These are phyloP conservation scores for Dispira simplex DNA, from an alignment of 192 early-diverging fungal genomes.

Conservation along the genomic window DNA sequence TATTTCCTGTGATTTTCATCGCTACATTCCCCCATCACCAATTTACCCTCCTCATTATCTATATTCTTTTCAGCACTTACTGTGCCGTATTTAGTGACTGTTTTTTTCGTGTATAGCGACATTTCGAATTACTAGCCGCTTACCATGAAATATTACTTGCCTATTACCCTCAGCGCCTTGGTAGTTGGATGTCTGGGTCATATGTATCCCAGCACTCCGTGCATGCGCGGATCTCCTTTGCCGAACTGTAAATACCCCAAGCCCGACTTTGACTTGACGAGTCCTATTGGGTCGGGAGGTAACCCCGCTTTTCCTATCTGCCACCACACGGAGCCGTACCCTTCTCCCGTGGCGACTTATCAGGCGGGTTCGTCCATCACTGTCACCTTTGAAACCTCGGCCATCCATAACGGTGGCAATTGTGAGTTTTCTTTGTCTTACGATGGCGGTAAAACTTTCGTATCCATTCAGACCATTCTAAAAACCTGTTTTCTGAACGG, in stretches of 20 bases:
- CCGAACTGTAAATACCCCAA: neutral
- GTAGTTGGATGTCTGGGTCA: neutral
- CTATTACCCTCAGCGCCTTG: neutral
- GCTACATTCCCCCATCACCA: too few species aligned
- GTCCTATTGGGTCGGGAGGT: constrained; percentile 15
- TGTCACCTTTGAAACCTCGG: constrained; percentile 12
- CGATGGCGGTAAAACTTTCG: constrained; percentile 20
- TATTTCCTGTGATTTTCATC: too few species aligned
- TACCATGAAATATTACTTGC: too few species aligned
- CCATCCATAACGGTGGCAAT: constrained; percentile 20
- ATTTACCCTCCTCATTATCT: too few species aligned
- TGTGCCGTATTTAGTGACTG: too few species aligned
- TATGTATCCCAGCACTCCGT: neutral
- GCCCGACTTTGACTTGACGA: constrained; percentile 12
- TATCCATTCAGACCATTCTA: constrained; percentile 15
- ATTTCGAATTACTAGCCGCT: too few species aligned
- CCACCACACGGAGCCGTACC: constrained; percentile 13
- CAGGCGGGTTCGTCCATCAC: neutral
- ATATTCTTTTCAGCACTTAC: too few species aligned
- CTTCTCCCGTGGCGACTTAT: constrained; percentile 8
- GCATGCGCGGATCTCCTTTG: constrained; percentile 5
- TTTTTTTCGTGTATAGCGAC: too few species aligned
- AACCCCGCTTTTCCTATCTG: constrained; percentile 12
- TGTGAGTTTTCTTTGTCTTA: constrained; percentile 25
- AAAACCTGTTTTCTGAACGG: neutral